phyloP scores from a whole-genome alignment of 768 basidiomycete genomes.

The Bullera alba region DNA sequence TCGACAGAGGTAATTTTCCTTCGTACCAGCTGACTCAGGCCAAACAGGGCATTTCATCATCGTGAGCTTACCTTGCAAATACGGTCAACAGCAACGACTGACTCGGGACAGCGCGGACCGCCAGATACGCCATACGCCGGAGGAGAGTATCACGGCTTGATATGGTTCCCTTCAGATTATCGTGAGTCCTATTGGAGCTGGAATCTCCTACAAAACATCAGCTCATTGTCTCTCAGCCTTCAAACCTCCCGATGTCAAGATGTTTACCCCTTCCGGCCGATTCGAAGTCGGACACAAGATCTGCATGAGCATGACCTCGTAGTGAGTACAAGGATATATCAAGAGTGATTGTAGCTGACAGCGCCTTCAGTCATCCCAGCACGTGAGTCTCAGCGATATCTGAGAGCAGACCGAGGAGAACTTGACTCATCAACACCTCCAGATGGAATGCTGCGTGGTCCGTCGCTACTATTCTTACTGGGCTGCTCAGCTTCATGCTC shows the following conservation, averaged over 20 bases:
- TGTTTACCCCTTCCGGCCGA: slow-evolving; percentile 49
- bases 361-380: slow-evolving; percentile 33
- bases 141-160: slow-evolving; percentile 89
- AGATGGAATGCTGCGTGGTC: slow-evolving; percentile 45
- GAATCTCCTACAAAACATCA: slow-evolving; percentile 1
- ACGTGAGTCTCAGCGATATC: slow-evolving; percentile 17
- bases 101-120: slow-evolving; percentile 68
- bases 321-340: slow-evolving; percentile 20
- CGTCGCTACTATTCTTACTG: slow-evolving; percentile 67
- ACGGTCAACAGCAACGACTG: not conserved
- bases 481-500: slow-evolving; percentile 52
- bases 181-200: slow-evolving; percentile 23
- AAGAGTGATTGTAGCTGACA: not conserved
- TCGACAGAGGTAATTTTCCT: too few species aligned
- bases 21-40: not conserved
- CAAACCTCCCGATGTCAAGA: slow-evolving; percentile 95
- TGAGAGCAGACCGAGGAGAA: not conserved
- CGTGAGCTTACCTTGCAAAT: slow-evolving; percentile 50
- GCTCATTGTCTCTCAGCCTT: slow-evolving; percentile 50
- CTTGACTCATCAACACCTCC: not conserved
- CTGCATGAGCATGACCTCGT: slow-evolving; percentile 79
- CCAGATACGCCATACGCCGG: slow-evolving; percentile 83
- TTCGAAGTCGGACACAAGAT: slow-evolving; percentile 58
- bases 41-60: slow-evolving; percentile 85
- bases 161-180: slow-evolving; percentile 92